Base-by-base conservation (phyloP, 2,329 filamentous ascomycete species). In the Aspergillus brunneoviolaceus region DNA sequence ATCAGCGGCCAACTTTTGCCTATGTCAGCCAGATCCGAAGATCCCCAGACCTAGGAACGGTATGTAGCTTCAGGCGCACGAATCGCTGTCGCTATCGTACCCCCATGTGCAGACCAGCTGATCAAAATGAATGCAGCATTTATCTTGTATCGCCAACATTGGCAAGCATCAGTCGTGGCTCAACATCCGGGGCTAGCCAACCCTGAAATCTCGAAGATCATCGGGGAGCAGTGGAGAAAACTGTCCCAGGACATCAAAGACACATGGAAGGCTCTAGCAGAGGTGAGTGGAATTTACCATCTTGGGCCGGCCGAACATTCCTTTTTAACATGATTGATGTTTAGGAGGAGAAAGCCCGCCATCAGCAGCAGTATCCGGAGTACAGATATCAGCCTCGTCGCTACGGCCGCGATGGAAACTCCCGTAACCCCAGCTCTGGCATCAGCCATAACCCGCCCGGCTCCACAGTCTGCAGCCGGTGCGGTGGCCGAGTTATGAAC, bases 191-290 rank as follows among this genome's bases (percentile, higher is more conserved):
- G 92, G 49, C 85, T 97, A 65, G 88, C 93, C 50, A 98, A 98
- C 76, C 94, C 94, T 3, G 92, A 97, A 55, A 96, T 98, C 69
- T 97, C 94, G 65, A 97, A 97, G 78, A 96, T 98, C 69, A 96
- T 98, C 67, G 94, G 94, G 55, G 87, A 92, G 74, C 89, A 93
- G 84, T 99, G 95, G 95, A 87, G 89, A 70, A 84, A 87, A 58
- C 88, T 96, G 71, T 79, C 87, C 4, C 84, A 89, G 25, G 86
- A 90, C 56, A 83, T 88, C 59, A 96, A 96, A 77, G 85, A 87
- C 64, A 85, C 88, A 74, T 99, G 95, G 95, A 96, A 95, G 76
- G 84, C 84, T 62, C 84, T 96, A 59, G 95, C 95, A 61, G 92
- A 96, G 78, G 90, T 89, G 77, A 66, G 76, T 58, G 23, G n/a